Percentiles rank a stretch among this genome's conserved stretches.
Evolutionary conservation across 225 moss, liverwort and hornwort genomes (phyloP).

Genomic region (Climacium dendroides): DNA sequence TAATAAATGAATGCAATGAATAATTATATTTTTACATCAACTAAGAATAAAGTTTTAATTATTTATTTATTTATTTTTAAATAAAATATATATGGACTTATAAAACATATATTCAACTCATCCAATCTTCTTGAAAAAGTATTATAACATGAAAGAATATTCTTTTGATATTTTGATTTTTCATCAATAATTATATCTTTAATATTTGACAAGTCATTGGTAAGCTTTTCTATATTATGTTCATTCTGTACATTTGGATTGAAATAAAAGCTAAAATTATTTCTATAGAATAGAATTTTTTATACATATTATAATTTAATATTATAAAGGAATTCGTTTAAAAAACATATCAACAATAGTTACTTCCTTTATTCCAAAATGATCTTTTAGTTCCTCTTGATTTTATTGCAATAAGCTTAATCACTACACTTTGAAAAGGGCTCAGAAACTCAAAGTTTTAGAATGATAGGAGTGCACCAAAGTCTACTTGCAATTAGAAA

Average conservation of each 20-base stretch:
- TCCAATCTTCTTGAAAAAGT: not conserved
- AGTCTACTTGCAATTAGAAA: accelerated
- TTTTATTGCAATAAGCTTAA: not conserved
- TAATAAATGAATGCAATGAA: not conserved
- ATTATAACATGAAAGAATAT: not conserved
- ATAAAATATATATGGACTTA: no score
- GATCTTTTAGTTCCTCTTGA: not conserved
- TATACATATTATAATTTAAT: not conserved
- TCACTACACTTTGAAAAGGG: not conserved
- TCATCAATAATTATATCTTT: not conserved
- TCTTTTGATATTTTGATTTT: not conserved
- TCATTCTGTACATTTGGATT: not conserved
- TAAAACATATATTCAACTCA: not conserved
- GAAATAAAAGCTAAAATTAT: not conserved
- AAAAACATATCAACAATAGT: not conserved
- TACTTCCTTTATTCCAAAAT: not conserved
- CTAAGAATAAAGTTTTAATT: not conserved
- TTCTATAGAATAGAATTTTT: not conserved
- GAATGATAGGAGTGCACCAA: not conserved
- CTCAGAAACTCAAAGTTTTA: accelerated
- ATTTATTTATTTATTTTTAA: not conserved
- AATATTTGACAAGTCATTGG: not conserved
- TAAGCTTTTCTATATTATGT: not conserved
- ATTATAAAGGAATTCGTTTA: not conserved
- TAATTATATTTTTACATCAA: not conserved